A percentile compares a stretch with the other conserved stretches of the same genome.
Conservation (phyloP, 345 rosid genomes). For the Corchorus olitorius region DNA sequence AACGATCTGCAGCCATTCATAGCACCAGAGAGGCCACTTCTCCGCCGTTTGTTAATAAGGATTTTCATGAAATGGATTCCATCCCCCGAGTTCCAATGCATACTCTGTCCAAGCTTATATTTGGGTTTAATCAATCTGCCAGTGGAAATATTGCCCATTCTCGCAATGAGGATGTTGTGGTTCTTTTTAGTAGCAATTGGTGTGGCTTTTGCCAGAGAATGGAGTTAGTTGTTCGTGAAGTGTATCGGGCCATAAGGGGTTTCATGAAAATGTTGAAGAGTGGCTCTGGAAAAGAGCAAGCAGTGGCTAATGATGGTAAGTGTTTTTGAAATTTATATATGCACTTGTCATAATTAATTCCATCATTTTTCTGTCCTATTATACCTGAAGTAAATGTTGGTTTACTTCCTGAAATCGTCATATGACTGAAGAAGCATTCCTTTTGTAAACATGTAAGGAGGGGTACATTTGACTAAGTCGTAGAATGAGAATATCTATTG, state of each 20-base stretch:
- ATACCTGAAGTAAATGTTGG: conserved; percentile 4
- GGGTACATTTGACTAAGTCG: background rate
- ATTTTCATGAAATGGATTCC: conserved; percentile 77
- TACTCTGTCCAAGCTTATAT: conserved; percentile 58
- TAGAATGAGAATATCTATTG: background rate
- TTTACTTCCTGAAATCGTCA: background rate
- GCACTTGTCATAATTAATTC: conserved; percentile 8
- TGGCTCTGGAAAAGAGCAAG: conserved; percentile 41
- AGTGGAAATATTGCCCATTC: conserved; percentile 37
- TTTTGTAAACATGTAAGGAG: background rate
- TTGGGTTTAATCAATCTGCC: conserved; percentile 54
- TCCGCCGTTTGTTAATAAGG: conserved; percentile 82
- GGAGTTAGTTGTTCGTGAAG: conserved; percentile 89
- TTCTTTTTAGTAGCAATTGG: conserved; percentile 83
- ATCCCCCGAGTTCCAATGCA: conserved; percentile 67
- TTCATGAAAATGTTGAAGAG: conserved; percentile 42
- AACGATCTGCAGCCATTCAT: conserved; percentile 50
- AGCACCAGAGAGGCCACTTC: conserved; percentile 47
- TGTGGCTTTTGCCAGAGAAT: conserved; percentile 97
- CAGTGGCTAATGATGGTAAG: conserved; percentile 45
- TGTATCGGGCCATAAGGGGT: conserved; percentile 63
- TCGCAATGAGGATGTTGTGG: conserved; percentile 76
- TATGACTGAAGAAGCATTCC: background rate
- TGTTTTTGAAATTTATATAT: conserved; percentile 13
- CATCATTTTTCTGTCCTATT: conserved; percentile 9